Conservation (phyloP, 306 rosid genomes). For the Prunus padus region DNA sequence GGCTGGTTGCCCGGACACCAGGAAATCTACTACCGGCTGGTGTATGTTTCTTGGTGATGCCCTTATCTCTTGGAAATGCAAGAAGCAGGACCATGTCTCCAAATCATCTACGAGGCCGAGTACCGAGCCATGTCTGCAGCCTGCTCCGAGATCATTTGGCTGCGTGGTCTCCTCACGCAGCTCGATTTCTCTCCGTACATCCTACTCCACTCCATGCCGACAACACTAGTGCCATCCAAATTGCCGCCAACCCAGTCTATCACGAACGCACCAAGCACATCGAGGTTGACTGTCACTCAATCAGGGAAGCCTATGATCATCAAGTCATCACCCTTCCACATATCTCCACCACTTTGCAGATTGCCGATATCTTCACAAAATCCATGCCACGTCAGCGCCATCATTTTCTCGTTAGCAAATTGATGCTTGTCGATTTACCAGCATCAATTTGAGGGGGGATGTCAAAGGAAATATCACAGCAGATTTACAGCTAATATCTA, state of each 20-base stretch:
- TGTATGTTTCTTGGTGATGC: background rate
- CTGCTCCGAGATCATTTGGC: background rate
- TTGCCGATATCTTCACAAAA: background rate
- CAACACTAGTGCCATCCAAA: background rate
- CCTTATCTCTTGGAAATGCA: background rate
- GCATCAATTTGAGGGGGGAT: conserved; percentile 2
- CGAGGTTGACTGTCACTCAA: background rate
- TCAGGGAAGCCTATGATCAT: background rate
- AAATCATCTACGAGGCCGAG: background rate
- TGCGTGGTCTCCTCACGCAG: background rate
- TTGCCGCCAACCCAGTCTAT: background rate
- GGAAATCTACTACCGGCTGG: background rate
- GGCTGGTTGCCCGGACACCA: background rate
- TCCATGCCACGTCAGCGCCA: background rate
- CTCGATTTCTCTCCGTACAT: background rate
- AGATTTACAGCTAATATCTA: too few relatives aligned
- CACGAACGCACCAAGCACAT: background rate
- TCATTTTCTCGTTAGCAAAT: too few relatives aligned
- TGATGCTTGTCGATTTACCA: background rate
- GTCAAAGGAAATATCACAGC: background rate
- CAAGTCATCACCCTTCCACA: background rate
- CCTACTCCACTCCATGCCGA: background rate
- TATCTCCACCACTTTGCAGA: background rate
- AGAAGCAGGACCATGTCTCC: background rate
- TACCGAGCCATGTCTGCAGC: background rate